phyloP scores from a whole-genome alignment of 192 early-diverging fungal genomes.

The Bifiguratus adelaidae region DNA sequence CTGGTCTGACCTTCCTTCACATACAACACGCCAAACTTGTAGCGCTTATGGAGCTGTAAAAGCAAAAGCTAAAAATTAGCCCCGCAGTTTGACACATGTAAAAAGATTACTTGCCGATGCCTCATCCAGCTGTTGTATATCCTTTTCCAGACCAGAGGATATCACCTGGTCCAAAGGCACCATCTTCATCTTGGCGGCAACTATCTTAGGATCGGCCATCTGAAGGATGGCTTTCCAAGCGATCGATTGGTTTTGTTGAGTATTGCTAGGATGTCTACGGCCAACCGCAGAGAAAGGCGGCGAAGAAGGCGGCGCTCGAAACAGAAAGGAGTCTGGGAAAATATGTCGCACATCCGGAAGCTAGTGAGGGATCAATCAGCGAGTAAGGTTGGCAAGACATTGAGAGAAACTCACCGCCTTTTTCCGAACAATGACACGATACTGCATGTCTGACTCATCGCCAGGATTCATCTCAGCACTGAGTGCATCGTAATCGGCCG shows the following conservation, averaged over 20 bases:
- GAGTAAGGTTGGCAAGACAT: no score
- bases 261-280: not conserved
- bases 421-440: slow-evolving; percentile 11
- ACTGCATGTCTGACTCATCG: slow-evolving; percentile 3
- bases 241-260: no score
- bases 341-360: slow-evolving; percentile 10
- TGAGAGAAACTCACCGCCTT: slow-evolving; percentile 10
- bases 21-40: slow-evolving; percentile 76
- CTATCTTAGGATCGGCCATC: slow-evolving; percentile 22
- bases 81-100: not conserved
- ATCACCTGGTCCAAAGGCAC: slow-evolving; percentile 37
- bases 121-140: slow-evolving; percentile 64
- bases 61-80: slow-evolving; percentile 1
- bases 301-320: slow-evolving; percentile 6
- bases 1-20: slow-evolving; percentile 53
- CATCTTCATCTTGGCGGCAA: slow-evolving; percentile 39
- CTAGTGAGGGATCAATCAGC: slow-evolving; percentile 1
- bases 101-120: slow-evolving; percentile 45
- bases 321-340: slow-evolving; percentile 16
- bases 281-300: not conserved
- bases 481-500: not conserved
- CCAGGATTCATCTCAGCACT: no score
- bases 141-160: slow-evolving; percentile 38
- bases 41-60: slow-evolving; percentile 25
- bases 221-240: slow-evolving; percentile 35